phyloP scores from a whole-genome alignment of 2,329 filamentous ascomycete genomes.

The Cladorrhinum sp. region DNA sequence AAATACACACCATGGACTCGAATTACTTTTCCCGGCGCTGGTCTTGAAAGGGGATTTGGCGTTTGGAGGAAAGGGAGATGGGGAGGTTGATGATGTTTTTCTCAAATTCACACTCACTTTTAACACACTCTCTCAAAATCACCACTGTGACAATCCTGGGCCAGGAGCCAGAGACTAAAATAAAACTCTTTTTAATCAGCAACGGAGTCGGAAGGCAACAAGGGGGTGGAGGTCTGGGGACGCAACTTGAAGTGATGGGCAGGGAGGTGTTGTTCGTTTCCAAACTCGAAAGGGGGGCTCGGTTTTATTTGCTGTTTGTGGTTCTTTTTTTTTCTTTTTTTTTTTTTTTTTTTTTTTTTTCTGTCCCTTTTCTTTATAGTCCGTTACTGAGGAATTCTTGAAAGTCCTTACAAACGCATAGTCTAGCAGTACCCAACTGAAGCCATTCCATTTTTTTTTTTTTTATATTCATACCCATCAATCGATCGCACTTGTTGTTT shows the following conservation, averaged over 20 bases:
- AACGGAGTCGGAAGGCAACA: constrained; percentile 4
- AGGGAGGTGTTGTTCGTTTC: neutral
- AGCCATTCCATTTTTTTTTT: neutral
- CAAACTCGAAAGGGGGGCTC: neutral
- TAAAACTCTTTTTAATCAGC: constrained; percentile 8
- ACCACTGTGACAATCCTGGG: neutral
- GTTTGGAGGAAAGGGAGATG: neutral
- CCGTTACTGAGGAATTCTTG: neutral
- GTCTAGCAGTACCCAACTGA: neutral
- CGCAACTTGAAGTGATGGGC: neutral
- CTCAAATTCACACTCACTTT: neutral
- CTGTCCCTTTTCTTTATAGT: neutral
- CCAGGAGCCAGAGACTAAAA: neutral
- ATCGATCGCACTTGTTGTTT: neutral
- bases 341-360: neutral
- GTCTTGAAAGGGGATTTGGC: neutral
- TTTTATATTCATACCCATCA: neutral
- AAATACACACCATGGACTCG: neutral
- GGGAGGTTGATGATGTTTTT: neutral
- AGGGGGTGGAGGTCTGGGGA: neutral
- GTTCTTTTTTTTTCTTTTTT: neutral
- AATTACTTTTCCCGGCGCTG: neutral
- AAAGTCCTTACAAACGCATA: neutral
- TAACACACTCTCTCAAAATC: neutral
- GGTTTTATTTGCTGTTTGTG: neutral